A percentile compares a stretch with the other conserved stretches of the same genome.
Evolutionary conservation across 306 rosid genomes (phyloP).

Genomic region (Oxytropis ochrocephala): DNA sequence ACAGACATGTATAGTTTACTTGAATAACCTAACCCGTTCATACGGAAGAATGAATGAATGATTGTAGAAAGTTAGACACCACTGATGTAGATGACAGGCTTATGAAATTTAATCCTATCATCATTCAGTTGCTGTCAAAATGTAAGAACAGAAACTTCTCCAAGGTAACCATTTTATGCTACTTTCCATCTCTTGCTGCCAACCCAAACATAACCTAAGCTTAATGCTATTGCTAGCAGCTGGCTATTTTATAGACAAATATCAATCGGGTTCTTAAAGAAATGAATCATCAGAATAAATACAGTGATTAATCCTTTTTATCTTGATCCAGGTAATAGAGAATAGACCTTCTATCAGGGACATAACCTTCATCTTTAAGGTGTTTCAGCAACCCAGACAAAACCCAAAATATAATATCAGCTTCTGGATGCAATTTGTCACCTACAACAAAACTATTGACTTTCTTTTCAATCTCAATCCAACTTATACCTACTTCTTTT

Average conservation of each 20-base stretch:
- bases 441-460: constrained; percentile 71
- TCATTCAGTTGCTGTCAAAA: not conserved
- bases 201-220: not conserved
- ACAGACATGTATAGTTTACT: too few relatives aligned
- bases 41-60: too few relatives aligned
- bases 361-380: constrained; percentile 76
- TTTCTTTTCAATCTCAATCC: constrained; percentile 71
- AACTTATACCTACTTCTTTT: constrained; percentile 79
- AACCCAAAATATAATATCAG: constrained; percentile 48
- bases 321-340: constrained; percentile 47
- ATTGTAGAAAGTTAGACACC: not conserved
- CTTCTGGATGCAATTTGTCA: constrained; percentile 65
- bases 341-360: constrained; percentile 58
- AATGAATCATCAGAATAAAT: not conserved
- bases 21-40: too few relatives aligned
- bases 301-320: constrained; percentile 16
- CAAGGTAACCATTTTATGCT: not conserved
- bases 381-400: constrained; percentile 43
- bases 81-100: not conserved
- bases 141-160: not conserved
- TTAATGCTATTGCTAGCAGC: not conserved
- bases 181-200: not conserved
- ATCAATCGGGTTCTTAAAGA: not conserved
- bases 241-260: not conserved
- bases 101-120: not conserved